Evolutionary conservation across 768 basidiomycete species (phyloP).

Genomic region (Lactarius tabidus): DNA sequence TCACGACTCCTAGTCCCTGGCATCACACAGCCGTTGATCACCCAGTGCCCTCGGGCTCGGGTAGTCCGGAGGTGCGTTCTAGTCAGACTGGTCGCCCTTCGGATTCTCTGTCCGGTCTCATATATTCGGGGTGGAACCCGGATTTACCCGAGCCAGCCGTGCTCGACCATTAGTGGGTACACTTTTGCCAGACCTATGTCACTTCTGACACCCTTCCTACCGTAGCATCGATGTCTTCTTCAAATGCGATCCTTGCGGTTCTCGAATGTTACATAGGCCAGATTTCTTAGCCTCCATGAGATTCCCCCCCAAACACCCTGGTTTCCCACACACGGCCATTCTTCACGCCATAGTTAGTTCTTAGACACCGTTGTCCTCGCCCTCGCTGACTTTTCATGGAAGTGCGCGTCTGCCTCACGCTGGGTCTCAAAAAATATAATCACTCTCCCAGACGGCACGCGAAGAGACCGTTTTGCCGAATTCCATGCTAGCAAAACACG

Average conservation of each 20-base stretch:
- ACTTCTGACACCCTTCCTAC: constrained; percentile 7
- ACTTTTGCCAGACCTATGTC: background rate
- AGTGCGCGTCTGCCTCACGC: constrained; percentile 82
- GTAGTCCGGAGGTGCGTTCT: constrained; percentile 21
- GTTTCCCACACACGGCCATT: constrained; percentile 86
- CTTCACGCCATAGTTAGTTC: constrained; percentile 80
- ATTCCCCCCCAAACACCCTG: constrained; percentile 72
- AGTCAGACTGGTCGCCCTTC: constrained; percentile 36
- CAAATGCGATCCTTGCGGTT: constrained; percentile 81
- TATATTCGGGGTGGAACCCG: constrained; percentile 80
- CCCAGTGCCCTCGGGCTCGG: constrained; percentile 24
- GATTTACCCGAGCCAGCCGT: constrained; percentile 74
- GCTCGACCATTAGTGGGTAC: constrained; percentile 71
- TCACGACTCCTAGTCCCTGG: constrained; percentile 27
- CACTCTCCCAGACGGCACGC: constrained; percentile 66
- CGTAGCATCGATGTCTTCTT: constrained; percentile 83
- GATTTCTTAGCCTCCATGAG: constrained; percentile 78
- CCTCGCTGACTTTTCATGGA: constrained; percentile 25
- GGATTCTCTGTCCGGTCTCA: constrained; percentile 59
- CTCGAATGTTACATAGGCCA: constrained; percentile 76
- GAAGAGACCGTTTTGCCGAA: constrained; percentile 83
- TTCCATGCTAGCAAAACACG: constrained; percentile 86
- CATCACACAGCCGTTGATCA: constrained; percentile 30
- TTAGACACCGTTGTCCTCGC: constrained; percentile 7
- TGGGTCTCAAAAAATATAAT: constrained; percentile 72